Conservation (phyloP, 1,284 basidiomycete species). For the Trichosporon sp. region DNA sequence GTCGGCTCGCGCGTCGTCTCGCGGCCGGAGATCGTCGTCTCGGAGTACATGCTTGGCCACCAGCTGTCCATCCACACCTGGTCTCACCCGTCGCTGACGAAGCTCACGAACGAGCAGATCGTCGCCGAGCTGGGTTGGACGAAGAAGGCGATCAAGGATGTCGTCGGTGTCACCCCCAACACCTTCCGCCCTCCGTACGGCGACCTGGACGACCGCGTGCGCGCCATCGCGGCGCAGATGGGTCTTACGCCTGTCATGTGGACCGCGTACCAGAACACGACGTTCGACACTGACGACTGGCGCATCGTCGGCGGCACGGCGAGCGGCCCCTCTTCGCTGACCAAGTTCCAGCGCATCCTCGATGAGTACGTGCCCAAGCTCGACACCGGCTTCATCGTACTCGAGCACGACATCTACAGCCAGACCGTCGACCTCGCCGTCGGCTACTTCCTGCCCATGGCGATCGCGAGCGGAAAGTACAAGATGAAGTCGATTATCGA, state of each 20-base stretch:
- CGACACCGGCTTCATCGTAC: conserved; percentile 71
- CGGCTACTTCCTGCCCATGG: conserved; percentile 72
- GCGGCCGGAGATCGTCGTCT: conserved; percentile 27
- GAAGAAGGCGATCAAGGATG: conserved; percentile 76
- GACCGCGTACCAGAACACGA: conserved; percentile 41
- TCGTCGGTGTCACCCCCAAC: conserved; percentile 70
- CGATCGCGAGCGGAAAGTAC: conserved; percentile 59
- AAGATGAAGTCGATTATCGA: conserved; percentile 57
- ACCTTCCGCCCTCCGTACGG: conserved; percentile 66
- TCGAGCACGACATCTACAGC: conserved; percentile 80
- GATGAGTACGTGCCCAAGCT: conserved; percentile 42
- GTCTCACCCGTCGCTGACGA: conserved; percentile 60
- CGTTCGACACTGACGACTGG: conserved; percentile 82
- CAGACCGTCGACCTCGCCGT: conserved; percentile 82
- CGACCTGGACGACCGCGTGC: conserved; percentile 40
- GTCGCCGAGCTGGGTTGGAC: conserved; percentile 94
- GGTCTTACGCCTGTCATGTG: conserved; percentile 49
- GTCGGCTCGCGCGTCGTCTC: conserved; percentile 15
- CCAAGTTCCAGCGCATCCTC: conserved; percentile 50
- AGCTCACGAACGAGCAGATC: conserved; percentile 76
- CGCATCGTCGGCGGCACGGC: conserved; percentile 67
- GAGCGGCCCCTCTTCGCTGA: conserved; percentile 58
- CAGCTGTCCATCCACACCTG: conserved; percentile 54
- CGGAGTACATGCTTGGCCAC: conserved; percentile 36
- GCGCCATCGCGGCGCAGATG: conserved; percentile 38